These are phyloP conservation scores for Ceratopteris richardii DNA, from an alignment of 75 land plant genomes.

Conservation along the genomic window DNA sequence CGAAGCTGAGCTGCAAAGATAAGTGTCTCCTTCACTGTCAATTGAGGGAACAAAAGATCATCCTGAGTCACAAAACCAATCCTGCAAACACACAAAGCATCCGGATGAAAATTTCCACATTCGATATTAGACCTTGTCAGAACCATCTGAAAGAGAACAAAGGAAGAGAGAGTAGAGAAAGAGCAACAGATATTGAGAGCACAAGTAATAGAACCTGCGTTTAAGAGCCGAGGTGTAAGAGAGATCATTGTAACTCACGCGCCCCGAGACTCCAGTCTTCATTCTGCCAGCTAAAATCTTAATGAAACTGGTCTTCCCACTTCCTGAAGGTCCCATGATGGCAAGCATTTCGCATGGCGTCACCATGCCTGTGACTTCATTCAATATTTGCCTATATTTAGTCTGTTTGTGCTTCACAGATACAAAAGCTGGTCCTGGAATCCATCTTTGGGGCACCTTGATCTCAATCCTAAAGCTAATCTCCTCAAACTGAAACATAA, in stretches of 20 bases:
- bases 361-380: slow-evolving; percentile 81
- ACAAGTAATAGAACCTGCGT: slow-evolving; percentile 76
- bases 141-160: not conserved
- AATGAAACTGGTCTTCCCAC: slow-evolving; percentile 89
- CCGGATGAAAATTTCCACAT: not conserved
- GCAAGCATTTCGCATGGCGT: slow-evolving; percentile 89
- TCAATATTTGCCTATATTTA: slow-evolving; percentile 56
- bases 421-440: slow-evolving; percentile 38
- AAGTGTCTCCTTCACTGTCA: slow-evolving; percentile 87
- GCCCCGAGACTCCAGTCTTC: slow-evolving; percentile 53
- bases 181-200: too few relatives aligned
- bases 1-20: slow-evolving; percentile 82
- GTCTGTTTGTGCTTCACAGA: slow-evolving; percentile 26
- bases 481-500: slow-evolving; percentile 89
- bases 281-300: slow-evolving; percentile 73
- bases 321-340: slow-evolving; percentile 96
- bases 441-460: slow-evolving; percentile 8
- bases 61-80: slow-evolving; percentile 98
- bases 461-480: slow-evolving; percentile 48
- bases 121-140: not conserved
- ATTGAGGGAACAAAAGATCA: slow-evolving; percentile 78
- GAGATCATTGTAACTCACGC: slow-evolving; percentile 68
- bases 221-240: slow-evolving; percentile 68
- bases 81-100: slow-evolving; percentile 30
- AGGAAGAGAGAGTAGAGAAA: not conserved